phyloP scores from a whole-genome alignment of 176 grass and related monocot genomes.

The Stipa capillata region DNA sequence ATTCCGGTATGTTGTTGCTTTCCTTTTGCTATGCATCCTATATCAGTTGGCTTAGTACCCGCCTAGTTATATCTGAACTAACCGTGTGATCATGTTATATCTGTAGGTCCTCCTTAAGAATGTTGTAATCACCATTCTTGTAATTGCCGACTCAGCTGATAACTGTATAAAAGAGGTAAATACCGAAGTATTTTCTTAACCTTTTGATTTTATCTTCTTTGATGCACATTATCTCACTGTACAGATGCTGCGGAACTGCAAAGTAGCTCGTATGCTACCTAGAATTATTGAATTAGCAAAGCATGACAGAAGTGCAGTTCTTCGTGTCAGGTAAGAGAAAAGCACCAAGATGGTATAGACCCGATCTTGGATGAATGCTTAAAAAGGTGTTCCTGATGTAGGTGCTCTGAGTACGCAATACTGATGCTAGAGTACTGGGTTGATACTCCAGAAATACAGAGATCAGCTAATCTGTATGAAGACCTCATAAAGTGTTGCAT shows the following conservation, averaged over 20 bases:
- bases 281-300: slow-evolving; percentile 74
- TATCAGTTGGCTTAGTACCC: background rate
- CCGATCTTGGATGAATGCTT: background rate
- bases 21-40: background rate
- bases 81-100: background rate
- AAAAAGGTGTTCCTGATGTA: slow-evolving; percentile 10
- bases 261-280: slow-evolving; percentile 84
- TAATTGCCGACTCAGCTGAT: slow-evolving; percentile 84
- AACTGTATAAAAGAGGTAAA: slow-evolving; percentile 92
- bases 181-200: background rate
- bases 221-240: background rate
- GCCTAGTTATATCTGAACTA: background rate
- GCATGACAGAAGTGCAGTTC: slow-evolving; percentile 71
- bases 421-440: slow-evolving; percentile 79
- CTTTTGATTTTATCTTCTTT: slow-evolving; percentile 12
- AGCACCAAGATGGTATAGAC: background rate
- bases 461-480: slow-evolving; percentile 70
- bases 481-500: slow-evolving; percentile 87
- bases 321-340: slow-evolving; percentile 52
- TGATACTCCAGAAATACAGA: slow-evolving; percentile 90
- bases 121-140: slow-evolving; percentile 79
- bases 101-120: slow-evolving; percentile 77
- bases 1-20: slow-evolving; percentile 58
- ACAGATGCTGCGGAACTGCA: slow-evolving; percentile 85
- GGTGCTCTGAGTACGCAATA: slow-evolving; percentile 90